Percentiles rank a stretch among this genome's conserved stretches.
phyloP scores from a whole-genome alignment of 73 alveolate species.

The Breviolum minutum region DNA sequence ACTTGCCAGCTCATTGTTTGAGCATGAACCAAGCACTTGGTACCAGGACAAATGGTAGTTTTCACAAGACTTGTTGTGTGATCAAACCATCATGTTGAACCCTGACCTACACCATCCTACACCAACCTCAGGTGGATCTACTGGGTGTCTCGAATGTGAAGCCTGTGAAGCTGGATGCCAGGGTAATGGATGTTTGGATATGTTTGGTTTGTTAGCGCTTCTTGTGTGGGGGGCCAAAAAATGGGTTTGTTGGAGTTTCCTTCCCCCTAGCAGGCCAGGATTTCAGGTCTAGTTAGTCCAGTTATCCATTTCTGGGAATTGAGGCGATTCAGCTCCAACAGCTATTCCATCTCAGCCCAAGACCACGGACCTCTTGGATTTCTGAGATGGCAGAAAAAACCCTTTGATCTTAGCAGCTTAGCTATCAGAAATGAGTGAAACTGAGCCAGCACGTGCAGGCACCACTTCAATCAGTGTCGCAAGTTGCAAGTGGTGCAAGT shows the following conservation, averaged over 20 bases:
- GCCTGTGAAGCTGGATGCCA: background rate
- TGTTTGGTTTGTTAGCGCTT: background rate
- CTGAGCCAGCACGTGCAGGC: constrained; percentile 23
- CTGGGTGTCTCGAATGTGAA: background rate
- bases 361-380: constrained; percentile 57
- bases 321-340: constrained; percentile 44
- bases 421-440: constrained; percentile 9
- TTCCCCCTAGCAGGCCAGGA: background rate
- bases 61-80: background rate
- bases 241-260: no score
- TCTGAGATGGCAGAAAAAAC: constrained; percentile 6
- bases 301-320: background rate
- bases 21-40: no score
- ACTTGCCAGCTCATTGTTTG: no score
- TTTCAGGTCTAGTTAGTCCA: background rate
- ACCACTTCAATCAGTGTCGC: background rate
- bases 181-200: background rate
- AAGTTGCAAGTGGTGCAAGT: background rate
- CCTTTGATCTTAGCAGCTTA: background rate
- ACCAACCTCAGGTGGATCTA: background rate
- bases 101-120: background rate
- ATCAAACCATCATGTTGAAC: background rate
- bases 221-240: background rate
- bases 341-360: constrained; percentile 24
- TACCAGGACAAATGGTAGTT: background rate